Conservation (phyloP, 495 filamentous ascomycete species). For the Rhizodiscina lignyota region DNA sequence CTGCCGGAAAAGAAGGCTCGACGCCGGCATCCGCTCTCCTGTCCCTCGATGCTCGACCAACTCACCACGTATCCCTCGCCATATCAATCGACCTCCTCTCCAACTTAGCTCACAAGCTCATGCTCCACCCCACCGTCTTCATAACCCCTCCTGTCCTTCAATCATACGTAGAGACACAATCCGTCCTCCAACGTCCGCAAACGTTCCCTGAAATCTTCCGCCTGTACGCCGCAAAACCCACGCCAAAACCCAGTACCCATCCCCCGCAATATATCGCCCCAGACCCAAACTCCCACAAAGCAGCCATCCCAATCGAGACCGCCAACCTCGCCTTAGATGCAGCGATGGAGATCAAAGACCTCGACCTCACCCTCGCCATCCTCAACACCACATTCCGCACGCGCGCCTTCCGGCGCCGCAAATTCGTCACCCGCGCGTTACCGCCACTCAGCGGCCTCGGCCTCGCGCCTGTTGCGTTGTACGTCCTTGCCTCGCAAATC, state of each 20-base stretch:
- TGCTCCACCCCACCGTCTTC: constrained; percentile 64
- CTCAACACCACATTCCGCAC: constrained; percentile 63
- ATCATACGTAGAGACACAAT: constrained; percentile 55
- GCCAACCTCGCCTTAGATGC: constrained; percentile 56
- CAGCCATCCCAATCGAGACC: constrained; percentile 48
- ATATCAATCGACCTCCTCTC: constrained; percentile 30
- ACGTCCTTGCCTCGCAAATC: constrained; percentile 45
- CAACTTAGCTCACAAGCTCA: constrained; percentile 39
- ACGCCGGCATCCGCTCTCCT: background rate
- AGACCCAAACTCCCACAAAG: constrained; percentile 49
- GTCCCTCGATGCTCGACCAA: background rate
- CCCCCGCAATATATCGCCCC: constrained; percentile 41
- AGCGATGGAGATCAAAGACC: constrained; percentile 60
- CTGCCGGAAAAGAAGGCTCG: too few relatives aligned
- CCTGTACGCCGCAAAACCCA: constrained; percentile 71
- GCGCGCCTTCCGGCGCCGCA: constrained; percentile 52
- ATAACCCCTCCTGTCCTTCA: constrained; percentile 56
- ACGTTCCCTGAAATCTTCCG: constrained; percentile 63
- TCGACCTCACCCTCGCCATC: constrained; percentile 60
- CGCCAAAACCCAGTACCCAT: constrained; percentile 41
- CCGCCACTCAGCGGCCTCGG: constrained; percentile 34
- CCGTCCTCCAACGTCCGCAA: constrained; percentile 49
- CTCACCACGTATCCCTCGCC: constrained; percentile 5
- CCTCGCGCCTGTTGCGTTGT: constrained; percentile 51
- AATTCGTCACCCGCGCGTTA: constrained; percentile 35